phyloP scores from a whole-genome alignment of 768 basidiomycete species.

The Amanita inopinata region DNA sequence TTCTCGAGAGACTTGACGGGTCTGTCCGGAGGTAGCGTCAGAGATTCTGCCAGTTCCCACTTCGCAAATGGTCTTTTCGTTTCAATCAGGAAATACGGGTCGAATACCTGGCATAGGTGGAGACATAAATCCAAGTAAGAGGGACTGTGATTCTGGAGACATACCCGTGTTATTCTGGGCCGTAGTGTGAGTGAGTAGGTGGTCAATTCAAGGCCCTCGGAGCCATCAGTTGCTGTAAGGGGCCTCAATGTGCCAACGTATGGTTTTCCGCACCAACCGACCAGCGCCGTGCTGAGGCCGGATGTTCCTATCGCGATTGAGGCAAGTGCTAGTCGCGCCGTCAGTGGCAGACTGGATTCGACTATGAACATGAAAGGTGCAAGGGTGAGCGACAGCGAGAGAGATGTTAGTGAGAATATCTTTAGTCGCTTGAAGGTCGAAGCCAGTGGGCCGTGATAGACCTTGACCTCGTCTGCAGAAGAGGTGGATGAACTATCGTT shows the following conservation, averaged over 20 bases:
- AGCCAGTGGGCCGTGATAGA: slow-evolving; percentile 67
- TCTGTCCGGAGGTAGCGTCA: slow-evolving; percentile 36
- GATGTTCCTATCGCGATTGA: slow-evolving; percentile 65
- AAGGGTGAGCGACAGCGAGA: slow-evolving; percentile 56
- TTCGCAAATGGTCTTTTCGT: slow-evolving; percentile 65
- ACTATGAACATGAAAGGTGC: slow-evolving; percentile 77
- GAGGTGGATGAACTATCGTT: slow-evolving; percentile 11
- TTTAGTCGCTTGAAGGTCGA: slow-evolving; percentile 71
- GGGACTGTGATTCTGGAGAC: slow-evolving; percentile 8
- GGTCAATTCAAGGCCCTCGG: slow-evolving; percentile 57
- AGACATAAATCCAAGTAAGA: background rate
- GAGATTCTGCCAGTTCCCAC: slow-evolving; percentile 60
- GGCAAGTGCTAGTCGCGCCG: slow-evolving; percentile 60
- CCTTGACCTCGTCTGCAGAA: slow-evolving; percentile 7
- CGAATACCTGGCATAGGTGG: slow-evolving; percentile 42
- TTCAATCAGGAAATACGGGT: slow-evolving; percentile 59
- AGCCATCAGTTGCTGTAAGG: slow-evolving; percentile 31
- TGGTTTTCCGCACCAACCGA: slow-evolving; percentile 61
- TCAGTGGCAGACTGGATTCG: slow-evolving; percentile 64
- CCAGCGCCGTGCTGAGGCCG: slow-evolving; percentile 62
- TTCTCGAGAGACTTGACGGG: slow-evolving; percentile 12
- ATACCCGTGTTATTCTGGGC: slow-evolving; percentile 52
- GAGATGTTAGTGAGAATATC: slow-evolving; percentile 73
- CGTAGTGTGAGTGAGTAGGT: slow-evolving; percentile 54
- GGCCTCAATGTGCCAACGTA: slow-evolving; percentile 61